Conservation (phyloP, 2,329 filamentous ascomycete species). For the Colletotrichum lini region DNA sequence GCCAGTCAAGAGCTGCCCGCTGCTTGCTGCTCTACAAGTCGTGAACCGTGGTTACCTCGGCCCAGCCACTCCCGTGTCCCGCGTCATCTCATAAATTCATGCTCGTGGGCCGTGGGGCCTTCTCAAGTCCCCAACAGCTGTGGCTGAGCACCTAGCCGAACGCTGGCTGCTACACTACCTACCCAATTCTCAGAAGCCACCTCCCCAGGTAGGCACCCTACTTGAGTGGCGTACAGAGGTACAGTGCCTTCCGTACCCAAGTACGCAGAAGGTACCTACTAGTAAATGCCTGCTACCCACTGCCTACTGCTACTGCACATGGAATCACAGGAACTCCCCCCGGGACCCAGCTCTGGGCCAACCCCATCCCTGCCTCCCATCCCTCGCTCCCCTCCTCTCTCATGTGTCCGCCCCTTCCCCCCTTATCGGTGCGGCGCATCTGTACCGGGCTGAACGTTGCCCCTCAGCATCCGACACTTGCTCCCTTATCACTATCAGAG, state of each 20-base stretch:
- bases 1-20: constrained; percentile 6
- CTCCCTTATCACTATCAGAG: constrained; percentile 15
- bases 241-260: too few relatives aligned
- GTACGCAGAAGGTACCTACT: background rate
- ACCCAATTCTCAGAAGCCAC: background rate
- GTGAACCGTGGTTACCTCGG: constrained; percentile 42
- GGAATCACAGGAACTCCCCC: background rate
- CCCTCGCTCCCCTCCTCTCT: constrained; percentile 5
- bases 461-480: constrained; percentile 30
- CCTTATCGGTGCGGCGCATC: constrained; percentile 31
- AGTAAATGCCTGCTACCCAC: background rate
- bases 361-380: constrained; percentile 27
- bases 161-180: background rate
- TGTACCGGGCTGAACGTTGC: constrained; percentile 15
- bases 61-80: constrained; percentile 36
- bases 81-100: constrained; percentile 7
- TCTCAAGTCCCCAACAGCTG: constrained; percentile 5
- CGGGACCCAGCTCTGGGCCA: constrained; percentile 35
- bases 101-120: background rate
- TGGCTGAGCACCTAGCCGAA: constrained; percentile 1
- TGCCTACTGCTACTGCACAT: background rate
- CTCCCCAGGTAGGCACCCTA: too few relatives aligned
- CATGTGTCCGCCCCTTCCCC: background rate
- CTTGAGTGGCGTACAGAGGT: too few relatives aligned
- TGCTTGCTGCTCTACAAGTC: constrained; percentile 17